Percentiles rank a stretch among this genome's conserved stretches.
Evolutionary conservation across 768 basidiomycete species (phyloP).

Genomic region (Leccinum boreale): DNA sequence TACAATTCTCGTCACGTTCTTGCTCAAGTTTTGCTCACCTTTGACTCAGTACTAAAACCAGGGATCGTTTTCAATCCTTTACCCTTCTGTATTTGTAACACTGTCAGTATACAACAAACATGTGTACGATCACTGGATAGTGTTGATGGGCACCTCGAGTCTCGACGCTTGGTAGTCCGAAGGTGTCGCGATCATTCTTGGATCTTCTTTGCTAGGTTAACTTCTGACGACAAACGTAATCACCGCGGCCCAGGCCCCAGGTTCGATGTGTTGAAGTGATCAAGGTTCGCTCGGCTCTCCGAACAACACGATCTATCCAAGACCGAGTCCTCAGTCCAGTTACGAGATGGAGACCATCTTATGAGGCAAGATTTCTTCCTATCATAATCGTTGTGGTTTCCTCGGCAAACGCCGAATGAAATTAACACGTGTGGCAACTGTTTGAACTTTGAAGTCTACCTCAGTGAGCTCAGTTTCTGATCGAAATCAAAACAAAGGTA

Average conservation of each 20-base stretch:
- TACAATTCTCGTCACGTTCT: not conserved
- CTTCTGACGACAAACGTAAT: conserved; percentile 15
- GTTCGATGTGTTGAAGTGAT: not conserved
- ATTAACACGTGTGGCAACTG: not conserved
- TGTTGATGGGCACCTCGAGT: not conserved
- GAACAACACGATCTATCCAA: not conserved
- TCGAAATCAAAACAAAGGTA: not conserved
- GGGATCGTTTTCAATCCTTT: not conserved
- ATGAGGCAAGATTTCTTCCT: not conserved
- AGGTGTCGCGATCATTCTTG: conserved; percentile 16
- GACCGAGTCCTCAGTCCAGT: not conserved
- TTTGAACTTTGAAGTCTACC: not conserved
- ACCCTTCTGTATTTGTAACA: not conserved
- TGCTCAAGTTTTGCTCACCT: conserved; percentile 2
- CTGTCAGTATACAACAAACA: not conserved
- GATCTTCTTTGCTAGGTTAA: conserved; percentile 13
- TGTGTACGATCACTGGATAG: not conserved
- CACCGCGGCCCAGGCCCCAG: conserved; percentile 8
- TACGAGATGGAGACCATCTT: not conserved
- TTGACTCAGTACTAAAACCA: not conserved
- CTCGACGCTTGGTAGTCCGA: conserved; percentile 10
- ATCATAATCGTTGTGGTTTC: not conserved
- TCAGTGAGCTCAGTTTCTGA: not conserved
- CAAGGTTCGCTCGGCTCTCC: not conserved
- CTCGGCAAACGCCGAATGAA: not conserved